Evolutionary conservation across 306 rosid species (phyloP).

Genomic region (Comarum palustre): DNA sequence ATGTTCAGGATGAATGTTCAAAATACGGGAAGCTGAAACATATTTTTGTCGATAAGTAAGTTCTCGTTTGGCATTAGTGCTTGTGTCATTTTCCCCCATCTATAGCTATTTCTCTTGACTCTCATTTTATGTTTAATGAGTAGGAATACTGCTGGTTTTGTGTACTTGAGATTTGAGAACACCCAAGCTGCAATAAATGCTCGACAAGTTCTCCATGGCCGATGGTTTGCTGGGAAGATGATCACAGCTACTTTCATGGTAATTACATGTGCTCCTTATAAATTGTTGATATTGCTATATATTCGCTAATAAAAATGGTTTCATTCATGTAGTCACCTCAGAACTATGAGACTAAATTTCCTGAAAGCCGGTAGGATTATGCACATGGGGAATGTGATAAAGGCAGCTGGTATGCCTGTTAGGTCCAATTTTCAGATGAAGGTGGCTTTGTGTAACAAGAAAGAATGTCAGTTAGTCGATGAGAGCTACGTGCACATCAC

Average conservation of each 20-base stretch:
- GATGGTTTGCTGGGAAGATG: slow-evolving; percentile 99
- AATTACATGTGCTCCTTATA: slow-evolving; percentile 5
- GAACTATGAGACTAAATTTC: slow-evolving; percentile 59
- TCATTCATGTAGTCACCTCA: slow-evolving; percentile 57
- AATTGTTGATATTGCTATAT: slow-evolving; percentile 8
- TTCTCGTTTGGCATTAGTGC: slow-evolving; percentile 6
- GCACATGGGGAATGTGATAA: not conserved
- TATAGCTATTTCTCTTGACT: not conserved
- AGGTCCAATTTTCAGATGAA: not conserved
- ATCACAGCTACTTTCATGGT: slow-evolving; percentile 86
- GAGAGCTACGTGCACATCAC: not conserved
- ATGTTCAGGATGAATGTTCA: slow-evolving; percentile 83
- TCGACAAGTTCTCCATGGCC: slow-evolving; percentile 81
- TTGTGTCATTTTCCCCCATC: not conserved
- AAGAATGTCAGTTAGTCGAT: not conserved
- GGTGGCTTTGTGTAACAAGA: not conserved
- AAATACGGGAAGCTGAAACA: slow-evolving; percentile 75
- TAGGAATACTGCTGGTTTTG: slow-evolving; percentile 81
- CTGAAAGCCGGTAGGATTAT: slow-evolving; percentile 45
- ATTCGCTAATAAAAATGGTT: slow-evolving; percentile 15
- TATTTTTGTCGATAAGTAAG: slow-evolving; percentile 81
- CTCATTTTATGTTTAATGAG: slow-evolving; percentile 17
- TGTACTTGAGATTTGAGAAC: slow-evolving; percentile 61
- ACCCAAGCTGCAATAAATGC: slow-evolving; percentile 66
- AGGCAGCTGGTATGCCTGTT: not conserved